Base-by-base conservation (phyloP, 2,329 filamentous ascomycete genomes). In the Sporothrix dimorphospora region DNA sequence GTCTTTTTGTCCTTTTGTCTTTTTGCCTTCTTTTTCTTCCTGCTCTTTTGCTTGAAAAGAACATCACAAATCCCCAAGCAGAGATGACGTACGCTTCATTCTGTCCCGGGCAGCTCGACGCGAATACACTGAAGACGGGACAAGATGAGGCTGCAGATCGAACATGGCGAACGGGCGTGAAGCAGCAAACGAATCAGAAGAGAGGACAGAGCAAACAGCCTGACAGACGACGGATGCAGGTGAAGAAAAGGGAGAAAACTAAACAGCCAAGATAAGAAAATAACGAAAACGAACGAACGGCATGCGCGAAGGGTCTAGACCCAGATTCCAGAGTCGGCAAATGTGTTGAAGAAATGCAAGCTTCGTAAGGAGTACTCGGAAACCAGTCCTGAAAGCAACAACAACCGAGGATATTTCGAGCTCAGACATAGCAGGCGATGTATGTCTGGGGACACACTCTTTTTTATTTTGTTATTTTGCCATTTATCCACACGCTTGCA, bases 131-230 rank as follows among this genome's bases (percentile, higher is more conserved):
- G 7, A 21, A 21, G 30, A 38, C 30, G 34, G 34, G 57, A 61
- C 30, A 4, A 61, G 16, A 40, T 61, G 57, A 40, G 30, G 34
- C 57, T 21, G 57, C n/a, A 61, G 30, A 61, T 40, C 34, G 57
- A 61, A 61, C 57, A 61, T 21, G 19, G 30, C 30, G 16, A 61
- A 55, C 53, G 57, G 57, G 30, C 57, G 57, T 21, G 57, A 40
- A 40, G 57, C 19, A 40, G 11, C 2, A 14, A 19, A 47, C 19
- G 40, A 65, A 27, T 27, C 38, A 65, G 27, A 65, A 6, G n/a
- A 6, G 40, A 47, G 24, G 9, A 65, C 21, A 47, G 40, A 27
- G 57, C 55, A 19, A 34, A 34, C 30, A 34, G 30, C n/a, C n/a
- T n/a, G n/a, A n/a, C n/a, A n/a, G n/a, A n/a, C n/a, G n/a, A n/a